phyloP scores from a whole-genome alignment of 2,329 filamentous ascomycete genomes.

The Fusarium proliferatum region DNA sequence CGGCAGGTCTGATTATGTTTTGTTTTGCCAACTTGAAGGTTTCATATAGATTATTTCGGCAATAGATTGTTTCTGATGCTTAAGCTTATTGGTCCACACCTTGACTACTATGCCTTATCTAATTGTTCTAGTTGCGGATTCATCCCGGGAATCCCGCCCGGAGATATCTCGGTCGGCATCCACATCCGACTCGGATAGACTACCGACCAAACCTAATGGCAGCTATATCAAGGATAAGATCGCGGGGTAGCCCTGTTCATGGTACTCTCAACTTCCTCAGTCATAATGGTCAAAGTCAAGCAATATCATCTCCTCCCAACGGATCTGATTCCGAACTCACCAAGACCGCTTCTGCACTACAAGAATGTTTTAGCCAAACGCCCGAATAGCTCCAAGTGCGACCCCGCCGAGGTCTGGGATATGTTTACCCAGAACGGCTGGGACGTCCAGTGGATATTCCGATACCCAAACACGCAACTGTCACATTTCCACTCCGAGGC shows the following conservation, averaged over 20 bases:
- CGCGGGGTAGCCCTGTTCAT: background rate
- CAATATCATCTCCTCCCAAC: constrained; percentile 57
- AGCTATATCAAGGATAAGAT: rapidly evolving
- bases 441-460: constrained; percentile 66
- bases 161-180: background rate
- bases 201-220: background rate
- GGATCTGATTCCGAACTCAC: constrained; percentile 62
- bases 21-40: background rate
- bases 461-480: constrained; percentile 64
- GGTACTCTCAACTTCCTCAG: too few species aligned
- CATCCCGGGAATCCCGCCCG: background rate
- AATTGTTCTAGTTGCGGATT: background rate
- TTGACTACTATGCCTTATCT: background rate
- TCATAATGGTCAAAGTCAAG: constrained; percentile 43
- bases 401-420: constrained; percentile 53
- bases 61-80: background rate
- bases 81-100: rapidly evolving
- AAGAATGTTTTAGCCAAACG: constrained; percentile 25
- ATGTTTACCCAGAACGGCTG: constrained; percentile 61
- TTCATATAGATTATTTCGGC: background rate
- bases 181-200: constrained; percentile 21
- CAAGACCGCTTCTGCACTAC: constrained; percentile 64
- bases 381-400: constrained; percentile 26
- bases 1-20: background rate
- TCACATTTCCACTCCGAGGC: constrained; percentile 68